Conservation (phyloP, 2,329 filamentous ascomycete species). For the Nigrospora sphaerica region DNA sequence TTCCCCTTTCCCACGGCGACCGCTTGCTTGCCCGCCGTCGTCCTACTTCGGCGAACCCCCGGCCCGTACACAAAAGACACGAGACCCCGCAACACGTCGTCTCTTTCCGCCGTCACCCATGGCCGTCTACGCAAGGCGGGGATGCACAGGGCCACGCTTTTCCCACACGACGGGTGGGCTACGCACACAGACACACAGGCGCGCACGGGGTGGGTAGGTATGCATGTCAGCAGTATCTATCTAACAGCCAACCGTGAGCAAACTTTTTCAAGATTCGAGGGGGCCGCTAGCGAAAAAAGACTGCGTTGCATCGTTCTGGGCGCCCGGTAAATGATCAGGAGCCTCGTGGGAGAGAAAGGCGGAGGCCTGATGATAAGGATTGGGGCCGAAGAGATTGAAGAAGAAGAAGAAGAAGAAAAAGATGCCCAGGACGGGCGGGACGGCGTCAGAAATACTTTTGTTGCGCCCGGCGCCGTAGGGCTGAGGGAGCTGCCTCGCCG, state of each 20-base stretch:
- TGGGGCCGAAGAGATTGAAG: constrained; percentile 52
- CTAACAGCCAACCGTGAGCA: constrained; percentile 77
- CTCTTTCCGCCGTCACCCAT: no score
- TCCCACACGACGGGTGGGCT: no score
- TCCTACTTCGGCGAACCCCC: no score
- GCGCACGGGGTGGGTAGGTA: not conserved
- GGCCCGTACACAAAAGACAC: no score
- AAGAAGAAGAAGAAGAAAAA: constrained; percentile 16
- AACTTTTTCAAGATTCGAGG: constrained; percentile 48
- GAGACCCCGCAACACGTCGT: no score
- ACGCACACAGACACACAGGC: no score
- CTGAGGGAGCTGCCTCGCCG: no score
- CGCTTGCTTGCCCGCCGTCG: no score
- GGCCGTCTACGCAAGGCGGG: no score
- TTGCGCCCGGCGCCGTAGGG: no score
- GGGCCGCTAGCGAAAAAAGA: constrained; percentile 97
- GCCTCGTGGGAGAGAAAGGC: constrained; percentile 60
- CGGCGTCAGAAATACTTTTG: constrained; percentile 15
- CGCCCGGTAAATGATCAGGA: constrained; percentile 82
- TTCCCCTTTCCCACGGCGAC: no score
- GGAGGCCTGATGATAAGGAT: constrained; percentile 82
- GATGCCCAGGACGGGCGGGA: constrained; percentile 3
- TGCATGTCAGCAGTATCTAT: constrained; percentile 81
- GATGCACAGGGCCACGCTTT: no score
- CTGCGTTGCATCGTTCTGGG: constrained; percentile 68